Evolutionary conservation across 2,329 filamentous ascomycete genomes (phyloP).

Genomic region (Fusarium odoratissimum): DNA sequence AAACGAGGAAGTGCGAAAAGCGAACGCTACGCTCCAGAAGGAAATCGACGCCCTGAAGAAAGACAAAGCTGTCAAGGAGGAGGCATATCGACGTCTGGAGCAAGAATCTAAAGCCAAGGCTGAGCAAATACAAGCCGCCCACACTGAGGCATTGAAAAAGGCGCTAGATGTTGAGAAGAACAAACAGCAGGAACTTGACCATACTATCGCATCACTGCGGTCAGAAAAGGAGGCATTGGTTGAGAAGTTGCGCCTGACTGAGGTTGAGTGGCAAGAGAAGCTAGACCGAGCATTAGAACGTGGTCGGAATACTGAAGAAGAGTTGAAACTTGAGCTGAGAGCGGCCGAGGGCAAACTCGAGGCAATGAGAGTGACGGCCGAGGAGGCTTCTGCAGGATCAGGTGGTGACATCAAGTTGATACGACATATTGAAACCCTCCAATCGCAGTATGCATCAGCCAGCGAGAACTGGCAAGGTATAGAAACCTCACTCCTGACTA

Average conservation of each 20-base stretch:
- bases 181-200: slow-evolving; percentile 65
- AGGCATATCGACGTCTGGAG: slow-evolving; percentile 75
- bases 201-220: slow-evolving; percentile 71
- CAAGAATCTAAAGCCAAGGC: slow-evolving; percentile 75
- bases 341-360: slow-evolving; percentile 91
- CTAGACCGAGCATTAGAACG: slow-evolving; percentile 78
- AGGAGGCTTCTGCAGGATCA: slow-evolving; percentile 87
- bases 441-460: slow-evolving; percentile 93
- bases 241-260: slow-evolving; percentile 76
- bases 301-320: slow-evolving; percentile 74
- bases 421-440: slow-evolving; percentile 92
- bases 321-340: slow-evolving; percentile 81
- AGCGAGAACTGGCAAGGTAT: slow-evolving; percentile 99
- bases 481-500: slow-evolving; percentile 83
- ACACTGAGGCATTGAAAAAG: slow-evolving; percentile 74
- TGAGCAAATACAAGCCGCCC: slow-evolving; percentile 72
- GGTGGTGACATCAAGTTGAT: slow-evolving; percentile 89
- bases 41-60: slow-evolving; percentile 58
- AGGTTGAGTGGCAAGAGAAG: slow-evolving; percentile 78
- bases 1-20: slow-evolving; percentile 61
- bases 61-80: slow-evolving; percentile 68
- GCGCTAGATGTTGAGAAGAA: slow-evolving; percentile 75
- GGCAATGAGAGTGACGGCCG: slow-evolving; percentile 82
- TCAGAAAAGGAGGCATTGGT: slow-evolving; percentile 81
- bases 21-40: slow-evolving; percentile 61